phyloP scores from a whole-genome alignment of 2,329 filamentous ascomycete genomes.

The Trichoderma arundinaceum region DNA sequence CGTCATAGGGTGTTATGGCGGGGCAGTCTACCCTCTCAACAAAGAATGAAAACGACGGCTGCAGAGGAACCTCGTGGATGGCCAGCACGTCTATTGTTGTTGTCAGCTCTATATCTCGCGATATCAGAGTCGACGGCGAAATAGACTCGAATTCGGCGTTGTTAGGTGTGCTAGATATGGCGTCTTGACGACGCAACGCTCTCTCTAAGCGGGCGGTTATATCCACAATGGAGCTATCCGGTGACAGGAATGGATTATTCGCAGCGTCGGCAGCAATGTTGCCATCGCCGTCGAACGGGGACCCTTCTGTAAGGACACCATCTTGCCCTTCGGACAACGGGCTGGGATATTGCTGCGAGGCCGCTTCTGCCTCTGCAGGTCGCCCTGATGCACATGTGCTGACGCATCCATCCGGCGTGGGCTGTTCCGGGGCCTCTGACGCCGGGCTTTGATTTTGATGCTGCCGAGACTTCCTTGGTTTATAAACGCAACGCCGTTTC shows the following conservation, averaged over 20 bases:
- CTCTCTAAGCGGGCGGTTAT: neutral
- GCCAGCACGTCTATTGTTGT: constrained; percentile 35
- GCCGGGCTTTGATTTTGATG: neutral
- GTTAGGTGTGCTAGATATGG: neutral
- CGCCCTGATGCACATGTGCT: neutral
- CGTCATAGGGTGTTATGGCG: constrained; percentile 33
- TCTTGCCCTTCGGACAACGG: constrained; percentile 12
- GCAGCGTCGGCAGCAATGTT: neutral
- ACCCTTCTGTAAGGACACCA: neutral
- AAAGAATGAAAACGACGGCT: constrained; percentile 33
- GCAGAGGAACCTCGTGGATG: constrained; percentile 18
- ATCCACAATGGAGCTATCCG: constrained; percentile 19
- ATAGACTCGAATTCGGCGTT: neutral
- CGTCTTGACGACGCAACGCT: constrained; percentile 1
- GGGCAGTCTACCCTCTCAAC: constrained; percentile 35
- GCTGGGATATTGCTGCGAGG: constrained; percentile 11
- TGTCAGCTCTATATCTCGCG: constrained; percentile 36
- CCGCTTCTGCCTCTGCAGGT: neutral
- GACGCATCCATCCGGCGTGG: neutral
- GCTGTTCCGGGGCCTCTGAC: neutral
- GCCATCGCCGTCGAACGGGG: neutral
- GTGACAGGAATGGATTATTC: constrained; percentile 13
- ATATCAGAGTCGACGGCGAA: constrained; percentile 33
- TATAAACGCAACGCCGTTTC: constrained; percentile 33
- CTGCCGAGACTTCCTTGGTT: constrained; percentile 26